Conservation (phyloP, 257 asterid genomes). For the Nicotiana attenuata region DNA sequence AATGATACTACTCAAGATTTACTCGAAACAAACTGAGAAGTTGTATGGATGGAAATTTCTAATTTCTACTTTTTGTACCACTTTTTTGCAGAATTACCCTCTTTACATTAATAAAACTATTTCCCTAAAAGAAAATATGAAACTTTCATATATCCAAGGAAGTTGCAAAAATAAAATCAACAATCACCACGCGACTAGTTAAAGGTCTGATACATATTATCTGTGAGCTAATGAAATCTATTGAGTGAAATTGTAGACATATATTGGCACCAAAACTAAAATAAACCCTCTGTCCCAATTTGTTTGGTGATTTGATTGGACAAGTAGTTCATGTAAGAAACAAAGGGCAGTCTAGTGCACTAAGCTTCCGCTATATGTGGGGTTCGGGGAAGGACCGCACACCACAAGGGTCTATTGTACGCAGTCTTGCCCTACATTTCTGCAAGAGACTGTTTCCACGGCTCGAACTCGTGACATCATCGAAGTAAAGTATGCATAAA, state of each 20-base stretch:
- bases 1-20: slow-evolving; percentile 1
- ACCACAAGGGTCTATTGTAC: no score
- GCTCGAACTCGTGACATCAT: no score
- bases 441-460: no score
- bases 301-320: not conserved
- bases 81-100: not conserved
- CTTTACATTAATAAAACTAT: not conserved
- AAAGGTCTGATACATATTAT: not conserved
- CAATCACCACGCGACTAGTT: not conserved
- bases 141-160: not conserved
- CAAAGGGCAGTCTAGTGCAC: not conserved
- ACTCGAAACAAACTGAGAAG: not conserved
- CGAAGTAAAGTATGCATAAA: not conserved
- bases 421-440: no score
- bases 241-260: not conserved
- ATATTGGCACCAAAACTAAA: not conserved
- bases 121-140: not conserved
- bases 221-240: not conserved
- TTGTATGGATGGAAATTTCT: not conserved
- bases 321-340: not conserved
- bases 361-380: no score
- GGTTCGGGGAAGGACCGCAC: no score
- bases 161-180: not conserved
- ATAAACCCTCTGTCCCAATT: not conserved
- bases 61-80: not conserved